These are phyloP conservation scores for Xylaria sp. DNA, from an alignment of 2,329 filamentous ascomycete genomes.

Conservation along the genomic window DNA sequence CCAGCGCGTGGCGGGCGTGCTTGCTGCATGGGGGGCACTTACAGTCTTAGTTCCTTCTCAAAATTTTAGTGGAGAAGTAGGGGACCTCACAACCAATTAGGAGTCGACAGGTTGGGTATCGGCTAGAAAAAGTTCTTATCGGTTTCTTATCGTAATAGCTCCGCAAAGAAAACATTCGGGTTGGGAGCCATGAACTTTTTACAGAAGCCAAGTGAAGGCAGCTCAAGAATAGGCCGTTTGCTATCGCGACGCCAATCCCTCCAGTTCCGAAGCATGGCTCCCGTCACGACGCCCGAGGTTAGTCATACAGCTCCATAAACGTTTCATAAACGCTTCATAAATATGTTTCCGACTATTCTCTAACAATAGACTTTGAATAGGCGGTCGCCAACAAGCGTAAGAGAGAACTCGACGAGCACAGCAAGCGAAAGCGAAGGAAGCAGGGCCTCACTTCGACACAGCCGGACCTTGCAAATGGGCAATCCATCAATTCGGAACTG, in stretches of 20 bases:
- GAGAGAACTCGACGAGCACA: constrained; percentile 57
- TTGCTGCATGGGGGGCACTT: background rate
- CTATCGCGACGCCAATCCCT: constrained; percentile 18
- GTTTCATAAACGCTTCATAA: background rate
- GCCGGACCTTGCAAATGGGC: constrained; percentile 30
- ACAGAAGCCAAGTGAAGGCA: constrained; percentile 15
- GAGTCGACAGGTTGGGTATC: constrained; percentile 9
- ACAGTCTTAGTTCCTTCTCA: background rate
- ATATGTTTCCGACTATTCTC: constrained; percentile 3
- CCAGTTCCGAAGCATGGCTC: constrained; percentile 44
- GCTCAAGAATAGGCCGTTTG: constrained; percentile 6
- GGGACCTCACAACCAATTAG: too few relatives aligned
- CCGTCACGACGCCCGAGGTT: constrained; percentile 44
- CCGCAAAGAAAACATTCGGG: constrained; percentile 43
- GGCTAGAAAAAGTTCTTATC: constrained; percentile 44
- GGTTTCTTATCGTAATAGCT: constrained; percentile 43
- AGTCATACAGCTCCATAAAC: constrained; percentile 20
- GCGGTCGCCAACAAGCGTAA: constrained; percentile 60
- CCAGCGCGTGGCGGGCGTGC: background rate
- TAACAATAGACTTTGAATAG: constrained; percentile 38
- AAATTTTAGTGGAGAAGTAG: background rate
- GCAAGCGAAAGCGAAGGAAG: constrained; percentile 56
- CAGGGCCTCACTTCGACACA: constrained; percentile 45
- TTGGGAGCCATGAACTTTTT: constrained; percentile 42
- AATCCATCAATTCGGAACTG: constrained; percentile 19